phyloP scores from a whole-genome alignment of 139 green algal species.

The Chlamydomonas sphaeroides region DNA sequence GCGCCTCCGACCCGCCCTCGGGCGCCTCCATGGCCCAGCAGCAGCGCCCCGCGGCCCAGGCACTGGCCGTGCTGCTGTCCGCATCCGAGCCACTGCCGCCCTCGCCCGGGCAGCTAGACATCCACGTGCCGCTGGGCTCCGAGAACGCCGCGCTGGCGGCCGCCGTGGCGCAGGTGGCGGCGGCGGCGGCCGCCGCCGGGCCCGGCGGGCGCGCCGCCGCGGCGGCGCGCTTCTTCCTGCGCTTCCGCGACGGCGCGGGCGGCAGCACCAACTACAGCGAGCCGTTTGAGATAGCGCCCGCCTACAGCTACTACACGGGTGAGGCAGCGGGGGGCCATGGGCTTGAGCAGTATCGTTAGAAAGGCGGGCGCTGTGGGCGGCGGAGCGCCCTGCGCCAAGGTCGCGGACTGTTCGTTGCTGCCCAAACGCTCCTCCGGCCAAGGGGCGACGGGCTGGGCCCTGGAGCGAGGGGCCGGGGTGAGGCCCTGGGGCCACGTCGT shows the following conservation, averaged over 20 bases:
- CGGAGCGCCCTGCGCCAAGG: too few species aligned
- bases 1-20: neutral
- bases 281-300: conserved; percentile 18
- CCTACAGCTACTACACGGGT: neutral
- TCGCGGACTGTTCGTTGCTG: too few species aligned
- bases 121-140: neutral
- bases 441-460: too few species aligned
- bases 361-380: too few species aligned
- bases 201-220: neutral
- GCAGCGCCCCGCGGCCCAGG: neutral
- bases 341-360: too few species aligned
- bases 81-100: neutral
- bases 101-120: neutral
- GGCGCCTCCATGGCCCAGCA: neutral
- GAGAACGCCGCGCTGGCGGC: neutral
- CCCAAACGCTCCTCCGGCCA: too few species aligned
- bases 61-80: neutral
- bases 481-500: too few species aligned
- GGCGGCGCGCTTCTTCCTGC: conserved; percentile 31
- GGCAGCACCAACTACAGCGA: conserved; percentile 35
- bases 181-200: neutral
- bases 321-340: too few species aligned
- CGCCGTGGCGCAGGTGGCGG: neutral
- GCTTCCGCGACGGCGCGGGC: conserved; percentile 22
- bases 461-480: too few species aligned